Evolutionary conservation across 1,284 basidiomycete species (phyloP), one percentile per base, ranked within the genome.

Genomic region (Ceratobasidium sp.): DNA sequence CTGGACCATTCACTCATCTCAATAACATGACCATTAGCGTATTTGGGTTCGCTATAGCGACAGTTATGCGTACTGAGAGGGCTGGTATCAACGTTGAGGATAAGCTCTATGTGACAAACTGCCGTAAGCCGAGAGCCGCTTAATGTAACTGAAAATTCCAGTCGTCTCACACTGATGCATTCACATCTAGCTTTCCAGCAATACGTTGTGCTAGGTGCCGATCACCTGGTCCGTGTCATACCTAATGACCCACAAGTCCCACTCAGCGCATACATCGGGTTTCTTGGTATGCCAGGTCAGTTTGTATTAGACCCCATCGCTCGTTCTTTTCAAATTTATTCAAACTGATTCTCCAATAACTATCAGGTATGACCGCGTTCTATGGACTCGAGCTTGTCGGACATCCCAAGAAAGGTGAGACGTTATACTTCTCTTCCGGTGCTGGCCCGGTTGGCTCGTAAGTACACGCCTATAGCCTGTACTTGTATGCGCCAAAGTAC

Each of bases 381-480:
- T 77, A 84, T 83, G 86, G 87, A 20, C 82, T 87, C 56, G 83
- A 84, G 73, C 86, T 86, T 61, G 83, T 87, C 69, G 86, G 83
- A 10, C 77, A 84, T 50, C 81, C 87, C 73, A 84, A 87, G 81
- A 82, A 89, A 83, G 90, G 90, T 4, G 90, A 92, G 42, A 87
- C 85, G 0, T 86, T 89, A 26, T 89, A 90, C 73, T 86, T 92
- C 23, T 87, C 86, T 4, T 87, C 89, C 3, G 90, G 88, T 2
- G 90, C 89, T 15, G 88, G 88, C 9, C 85, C 86, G 0, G 90
- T 86, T 79, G 85, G 82, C 81, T 85, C 82, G 88, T 87, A 74
- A 80, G 87, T 84, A 12, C 46, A 15, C 23, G 33, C n/a, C 59
- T 50, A n/a, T n/a, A 46, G 68, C n/a, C 23, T 38, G 20, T 56